These are phyloP conservation scores for Phytophthora melonis DNA, from an alignment of 352 stramenopile species.

Conservation along the genomic window DNA sequence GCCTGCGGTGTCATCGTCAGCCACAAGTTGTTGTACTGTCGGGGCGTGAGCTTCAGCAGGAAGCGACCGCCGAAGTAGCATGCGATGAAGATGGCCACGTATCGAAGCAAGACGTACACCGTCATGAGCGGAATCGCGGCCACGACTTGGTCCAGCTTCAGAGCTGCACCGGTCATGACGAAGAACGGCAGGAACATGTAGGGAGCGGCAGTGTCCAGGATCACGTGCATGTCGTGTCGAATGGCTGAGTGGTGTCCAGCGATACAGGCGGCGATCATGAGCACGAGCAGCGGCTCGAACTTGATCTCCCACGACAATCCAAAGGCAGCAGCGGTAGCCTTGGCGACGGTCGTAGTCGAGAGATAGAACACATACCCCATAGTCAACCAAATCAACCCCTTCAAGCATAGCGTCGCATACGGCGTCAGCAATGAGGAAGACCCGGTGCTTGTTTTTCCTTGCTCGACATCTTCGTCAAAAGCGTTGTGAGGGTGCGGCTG, in stretches of 20 bases:
- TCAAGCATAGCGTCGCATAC: constrained; percentile 17
- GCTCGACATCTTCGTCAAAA: constrained; percentile 1
- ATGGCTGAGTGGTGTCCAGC: no score
- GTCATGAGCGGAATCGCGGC: constrained; percentile 73
- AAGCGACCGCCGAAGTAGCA: constrained; percentile 69
- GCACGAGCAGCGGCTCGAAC: no score
- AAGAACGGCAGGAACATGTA: constrained; percentile 85
- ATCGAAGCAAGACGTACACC: constrained; percentile 66
- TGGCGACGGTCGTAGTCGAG: constrained; percentile 50
- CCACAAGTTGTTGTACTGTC: constrained; percentile 81
- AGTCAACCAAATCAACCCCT: constrained; percentile 74
- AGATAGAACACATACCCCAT: constrained; percentile 74
- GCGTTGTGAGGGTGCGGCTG: constrained; percentile 13
- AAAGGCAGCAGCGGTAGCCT: constrained; percentile 54
- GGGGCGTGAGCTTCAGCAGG: constrained; percentile 61
- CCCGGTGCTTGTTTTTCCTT: neutral
- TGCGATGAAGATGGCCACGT: constrained; percentile 69
- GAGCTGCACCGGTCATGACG: constrained; percentile 71
- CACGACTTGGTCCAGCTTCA: constrained; percentile 77
- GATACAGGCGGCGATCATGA: no score
- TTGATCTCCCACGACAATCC: constrained; percentile 37
- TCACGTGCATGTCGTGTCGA: no score
- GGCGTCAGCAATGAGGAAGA: constrained; percentile 15
- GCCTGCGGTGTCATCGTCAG: constrained; percentile 77
- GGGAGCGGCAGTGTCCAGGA: constrained; percentile 41